Conservation (phyloP, 768 basidiomycete species). For the Cubamyces sp. region DNA sequence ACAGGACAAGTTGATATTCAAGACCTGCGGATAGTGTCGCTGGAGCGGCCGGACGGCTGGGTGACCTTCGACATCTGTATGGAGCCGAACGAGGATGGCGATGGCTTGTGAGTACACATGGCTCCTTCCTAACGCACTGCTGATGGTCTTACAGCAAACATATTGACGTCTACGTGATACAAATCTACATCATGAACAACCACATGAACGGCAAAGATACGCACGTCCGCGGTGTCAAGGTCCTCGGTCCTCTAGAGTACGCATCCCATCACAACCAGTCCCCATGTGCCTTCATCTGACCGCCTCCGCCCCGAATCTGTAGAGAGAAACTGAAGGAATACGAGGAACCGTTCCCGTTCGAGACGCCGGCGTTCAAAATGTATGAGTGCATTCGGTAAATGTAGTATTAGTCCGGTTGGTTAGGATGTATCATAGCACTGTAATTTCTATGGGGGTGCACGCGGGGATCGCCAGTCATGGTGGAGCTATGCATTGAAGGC, state of each 20-base stretch:
- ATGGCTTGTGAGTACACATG: slow-evolving; percentile 64
- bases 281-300: too few relatives aligned
- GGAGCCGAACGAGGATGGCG: slow-evolving; percentile 78
- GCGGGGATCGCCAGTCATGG: too few relatives aligned
- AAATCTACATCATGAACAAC: slow-evolving; percentile 88
- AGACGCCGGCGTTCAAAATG: slow-evolving; percentile 67
- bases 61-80: slow-evolving; percentile 83
- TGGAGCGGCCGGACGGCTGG: slow-evolving; percentile 96
- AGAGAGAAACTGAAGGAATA: slow-evolving; percentile 36
- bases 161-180: slow-evolving; percentile 86
- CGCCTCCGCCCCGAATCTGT: background rate
- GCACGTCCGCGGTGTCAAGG: slow-evolving; percentile 87
- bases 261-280: too few relatives aligned
- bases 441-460: too few relatives aligned
- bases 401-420: background rate
- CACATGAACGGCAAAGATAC: slow-evolving; percentile 99
- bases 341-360: slow-evolving; percentile 78
- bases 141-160: slow-evolving; percentile 61
- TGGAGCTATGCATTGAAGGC: too few relatives aligned
- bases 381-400: slow-evolving; percentile 74
- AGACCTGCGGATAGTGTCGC: slow-evolving; percentile 82
- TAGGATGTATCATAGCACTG: background rate
- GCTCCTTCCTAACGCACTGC: background rate
- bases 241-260: slow-evolving; percentile 89
- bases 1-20: slow-evolving; percentile 91